Evolutionary conservation across 1,284 basidiomycete species (phyloP).

Genomic region (Acaromyces ingoldii): DNA sequence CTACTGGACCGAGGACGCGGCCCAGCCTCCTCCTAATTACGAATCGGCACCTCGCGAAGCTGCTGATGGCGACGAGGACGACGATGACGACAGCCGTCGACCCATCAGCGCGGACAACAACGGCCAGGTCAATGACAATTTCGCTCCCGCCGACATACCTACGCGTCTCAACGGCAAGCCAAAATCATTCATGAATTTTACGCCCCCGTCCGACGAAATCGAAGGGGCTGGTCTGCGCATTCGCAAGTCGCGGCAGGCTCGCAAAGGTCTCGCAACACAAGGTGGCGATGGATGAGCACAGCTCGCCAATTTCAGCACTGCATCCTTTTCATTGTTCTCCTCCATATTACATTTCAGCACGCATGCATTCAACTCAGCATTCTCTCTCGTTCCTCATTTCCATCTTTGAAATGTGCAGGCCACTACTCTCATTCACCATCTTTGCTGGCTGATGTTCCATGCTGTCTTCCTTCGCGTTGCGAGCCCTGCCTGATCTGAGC

Average conservation of each 20-base stretch:
- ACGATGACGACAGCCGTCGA: constrained; percentile 10
- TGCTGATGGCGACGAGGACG: constrained; percentile 8
- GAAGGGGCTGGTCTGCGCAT: constrained; percentile 17
- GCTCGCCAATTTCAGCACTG: too few species aligned
- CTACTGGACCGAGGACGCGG: constrained; percentile 38
- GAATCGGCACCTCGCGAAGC: constrained; percentile 6
- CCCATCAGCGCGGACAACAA: constrained; percentile 13
- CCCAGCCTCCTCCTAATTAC: constrained; percentile 30
- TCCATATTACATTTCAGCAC: too few species aligned
- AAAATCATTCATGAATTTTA: constrained; percentile 40
- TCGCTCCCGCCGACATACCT: constrained; percentile 17
- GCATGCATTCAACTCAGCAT: too few species aligned
- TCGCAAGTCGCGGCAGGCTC: constrained; percentile 20
- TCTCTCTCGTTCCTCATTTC: too few species aligned
- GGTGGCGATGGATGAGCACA: constrained; percentile 31
- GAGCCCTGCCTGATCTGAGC: too few species aligned
- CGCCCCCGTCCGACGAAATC: constrained; percentile 33
- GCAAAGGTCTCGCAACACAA: constrained; percentile 27
- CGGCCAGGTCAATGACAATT: constrained; percentile 8
- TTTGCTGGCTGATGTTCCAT: too few species aligned
- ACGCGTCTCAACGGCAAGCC: too few species aligned
- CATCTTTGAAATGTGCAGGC: too few species aligned
- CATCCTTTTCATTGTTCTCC: too few species aligned
- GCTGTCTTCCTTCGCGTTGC: too few species aligned
- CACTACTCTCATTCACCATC: too few species aligned